These are phyloP conservation scores for Cladosporium phlei DNA, from an alignment of 2,329 filamentous ascomycete species.

Conservation along the genomic window DNA sequence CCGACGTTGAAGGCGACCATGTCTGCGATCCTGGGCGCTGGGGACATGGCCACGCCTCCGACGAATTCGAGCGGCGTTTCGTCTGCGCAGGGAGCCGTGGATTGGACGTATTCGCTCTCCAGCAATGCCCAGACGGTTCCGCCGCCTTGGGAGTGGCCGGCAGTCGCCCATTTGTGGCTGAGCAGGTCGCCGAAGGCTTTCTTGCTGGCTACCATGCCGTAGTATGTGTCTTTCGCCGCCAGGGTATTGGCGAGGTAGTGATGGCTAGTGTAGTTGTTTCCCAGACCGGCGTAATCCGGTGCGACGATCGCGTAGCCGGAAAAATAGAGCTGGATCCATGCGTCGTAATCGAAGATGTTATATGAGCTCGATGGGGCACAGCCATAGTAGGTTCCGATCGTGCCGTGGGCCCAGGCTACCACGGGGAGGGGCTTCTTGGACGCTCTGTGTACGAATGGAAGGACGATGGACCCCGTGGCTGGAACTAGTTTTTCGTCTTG, in stretches of 20 bases:
- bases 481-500: not conserved
- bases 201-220: conserved; percentile 40
- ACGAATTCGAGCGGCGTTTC: not conserved
- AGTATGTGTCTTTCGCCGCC: conserved; percentile 42
- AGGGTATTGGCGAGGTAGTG: conserved; percentile 38
- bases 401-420: not conserved
- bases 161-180: conserved; percentile 39
- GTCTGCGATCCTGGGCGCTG: not conserved
- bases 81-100: not conserved
- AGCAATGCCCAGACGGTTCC: conserved; percentile 38
- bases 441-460: not conserved
- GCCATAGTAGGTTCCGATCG: not conserved
- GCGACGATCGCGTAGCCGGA: conserved; percentile 27
- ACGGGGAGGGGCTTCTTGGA: not conserved
- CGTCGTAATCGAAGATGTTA: not conserved
- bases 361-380: not conserved
- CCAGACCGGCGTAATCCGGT: conserved; percentile 26
- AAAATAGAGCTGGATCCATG: not conserved
- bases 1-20: not conserved
- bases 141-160: conserved; percentile 48
- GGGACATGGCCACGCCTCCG: not conserved
- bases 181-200: conserved; percentile 35
- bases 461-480: not conserved
- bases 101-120: not conserved
- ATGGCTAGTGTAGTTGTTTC: conserved; percentile 27